Conservation (phyloP, 2,329 filamentous ascomycete genomes). For the Talaromyces atroroseus region DNA sequence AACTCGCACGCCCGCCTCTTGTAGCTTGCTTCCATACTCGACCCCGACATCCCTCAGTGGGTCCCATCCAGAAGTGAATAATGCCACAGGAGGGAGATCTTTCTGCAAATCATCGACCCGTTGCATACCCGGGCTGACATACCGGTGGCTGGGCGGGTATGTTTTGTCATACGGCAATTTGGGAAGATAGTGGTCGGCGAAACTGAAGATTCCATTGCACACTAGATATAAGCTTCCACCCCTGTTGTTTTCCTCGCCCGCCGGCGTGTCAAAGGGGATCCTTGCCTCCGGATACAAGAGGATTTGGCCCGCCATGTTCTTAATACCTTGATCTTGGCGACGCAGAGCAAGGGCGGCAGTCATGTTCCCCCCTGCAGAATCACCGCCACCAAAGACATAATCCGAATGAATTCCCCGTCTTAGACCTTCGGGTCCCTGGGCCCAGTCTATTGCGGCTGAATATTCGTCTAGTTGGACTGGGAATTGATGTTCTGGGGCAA, state of each 20-base stretch:
- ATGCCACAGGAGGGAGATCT: conserved; percentile 20
- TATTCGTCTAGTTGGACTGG: conserved; percentile 33
- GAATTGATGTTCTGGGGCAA: conserved; percentile 29
- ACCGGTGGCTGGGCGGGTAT: conserved; percentile 20
- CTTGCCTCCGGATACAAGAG: conserved; percentile 32
- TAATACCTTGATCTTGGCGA: conserved; percentile 22
- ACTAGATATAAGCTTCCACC: conserved; percentile 26
- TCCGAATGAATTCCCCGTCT: conserved; percentile 22
- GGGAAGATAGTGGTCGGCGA: conserved; percentile 29
- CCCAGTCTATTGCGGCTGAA: conserved; percentile 26
- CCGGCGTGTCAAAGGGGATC: conserved; percentile 28
- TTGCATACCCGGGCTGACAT: conserved; percentile 31
- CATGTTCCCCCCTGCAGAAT: conserved; percentile 34
- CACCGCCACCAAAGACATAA: conserved; percentile 28
- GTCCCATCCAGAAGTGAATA: conserved; percentile 31
- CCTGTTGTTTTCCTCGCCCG: conserved; percentile 29
- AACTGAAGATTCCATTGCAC: conserved; percentile 32
- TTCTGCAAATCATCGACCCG: conserved; percentile 17
- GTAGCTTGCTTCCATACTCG: conserved; percentile 25
- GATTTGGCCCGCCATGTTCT: conserved; percentile 25
- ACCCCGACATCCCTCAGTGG: conserved; percentile 27
- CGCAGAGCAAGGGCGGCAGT: conserved; percentile 28
- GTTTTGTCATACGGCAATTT: conserved; percentile 7
- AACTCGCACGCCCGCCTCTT: conserved; percentile 24
- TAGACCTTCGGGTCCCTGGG: conserved; percentile 20